phyloP scores from a whole-genome alignment of 2,329 filamentous ascomycete species.

The Clarireedia monteithiana region DNA sequence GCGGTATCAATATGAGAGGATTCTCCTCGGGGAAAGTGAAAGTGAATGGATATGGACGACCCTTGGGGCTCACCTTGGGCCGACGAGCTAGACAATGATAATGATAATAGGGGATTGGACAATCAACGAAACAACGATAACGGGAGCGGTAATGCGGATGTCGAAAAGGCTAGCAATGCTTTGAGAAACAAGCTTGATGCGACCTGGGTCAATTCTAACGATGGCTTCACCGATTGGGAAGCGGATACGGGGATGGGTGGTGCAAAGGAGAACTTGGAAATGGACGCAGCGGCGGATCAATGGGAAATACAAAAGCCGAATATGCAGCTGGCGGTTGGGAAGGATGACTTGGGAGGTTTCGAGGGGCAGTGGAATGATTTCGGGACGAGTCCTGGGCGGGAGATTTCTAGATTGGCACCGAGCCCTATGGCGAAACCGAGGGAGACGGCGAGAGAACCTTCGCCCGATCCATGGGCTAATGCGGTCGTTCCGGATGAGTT shows the following conservation, averaged over 20 bases:
- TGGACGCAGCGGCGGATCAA: slow-evolving; percentile 15
- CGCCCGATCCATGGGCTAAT: slow-evolving; percentile 26
- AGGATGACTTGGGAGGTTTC: slow-evolving; percentile 7
- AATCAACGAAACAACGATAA: background rate
- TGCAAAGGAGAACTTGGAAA: slow-evolving; percentile 5
- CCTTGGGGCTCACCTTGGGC: slow-evolving; percentile 34
- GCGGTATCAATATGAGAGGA: slow-evolving; percentile 26
- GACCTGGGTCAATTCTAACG: slow-evolving; percentile 22
- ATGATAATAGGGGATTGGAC: background rate
- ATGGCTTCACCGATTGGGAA: slow-evolving; percentile 25
- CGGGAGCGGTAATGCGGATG: slow-evolving; percentile 10
- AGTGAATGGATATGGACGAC: slow-evolving; percentile 30
- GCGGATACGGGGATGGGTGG: slow-evolving; percentile 11
- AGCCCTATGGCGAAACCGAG: slow-evolving; percentile 12
- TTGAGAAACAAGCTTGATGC: slow-evolving; percentile 18
- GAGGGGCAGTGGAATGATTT: slow-evolving; percentile 12
- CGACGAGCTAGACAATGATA: slow-evolving; percentile 21
- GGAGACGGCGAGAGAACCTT: slow-evolving; percentile 16
- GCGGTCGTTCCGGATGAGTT: background rate
- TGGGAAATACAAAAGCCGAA: slow-evolving; percentile 8
- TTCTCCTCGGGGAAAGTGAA: slow-evolving; percentile 8
- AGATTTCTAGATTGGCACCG: slow-evolving; percentile 10
- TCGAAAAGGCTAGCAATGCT: slow-evolving; percentile 13
- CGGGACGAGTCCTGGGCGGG: background rate
- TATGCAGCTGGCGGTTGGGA: slow-evolving; percentile 1